phyloP scores from a whole-genome alignment of 2,329 filamentous ascomycete species.

The Fusarium gaditjirri region DNA sequence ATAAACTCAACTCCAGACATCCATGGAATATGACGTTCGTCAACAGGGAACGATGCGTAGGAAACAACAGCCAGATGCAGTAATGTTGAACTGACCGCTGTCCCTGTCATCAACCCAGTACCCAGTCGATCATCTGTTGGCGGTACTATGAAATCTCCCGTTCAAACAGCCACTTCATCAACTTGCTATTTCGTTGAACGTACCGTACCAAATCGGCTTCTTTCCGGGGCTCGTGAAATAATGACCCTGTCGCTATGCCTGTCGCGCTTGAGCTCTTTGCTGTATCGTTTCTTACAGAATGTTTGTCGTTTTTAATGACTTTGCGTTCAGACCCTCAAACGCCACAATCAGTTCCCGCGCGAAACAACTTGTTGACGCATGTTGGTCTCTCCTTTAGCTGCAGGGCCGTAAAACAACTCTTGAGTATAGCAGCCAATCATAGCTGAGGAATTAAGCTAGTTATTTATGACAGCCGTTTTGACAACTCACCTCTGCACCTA shows the following conservation, averaged over 20 bases:
- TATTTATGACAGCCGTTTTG: conserved; percentile 8
- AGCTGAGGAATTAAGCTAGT: not conserved
- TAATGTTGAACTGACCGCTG: conserved; percentile 16
- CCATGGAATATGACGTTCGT: conserved; percentile 14
- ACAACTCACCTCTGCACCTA: not conserved
- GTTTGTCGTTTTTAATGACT: not conserved
- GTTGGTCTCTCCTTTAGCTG: conserved; percentile 5
- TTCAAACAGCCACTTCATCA: conserved; percentile 9
- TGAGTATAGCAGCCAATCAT: not conserved
- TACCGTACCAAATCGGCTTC: conserved; percentile 16
- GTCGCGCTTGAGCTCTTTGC: conserved; percentile 13
- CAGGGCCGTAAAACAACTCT: conserved; percentile 8
- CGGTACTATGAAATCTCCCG: not conserved
- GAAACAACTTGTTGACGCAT: conserved; percentile 13
- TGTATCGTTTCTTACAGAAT: conserved; percentile 11
- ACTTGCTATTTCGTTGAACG: not conserved
- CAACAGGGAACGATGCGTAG: conserved; percentile 10
- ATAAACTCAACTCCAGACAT: not conserved
- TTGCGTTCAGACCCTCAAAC: conserved; percentile 27
- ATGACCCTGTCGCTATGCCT: conserved; percentile 12
- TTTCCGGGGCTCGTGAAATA: not conserved
- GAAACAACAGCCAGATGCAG: conserved; percentile 3
- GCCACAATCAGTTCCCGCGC: conserved; percentile 11
- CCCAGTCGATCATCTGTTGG: not conserved
- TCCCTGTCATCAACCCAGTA: conserved; percentile 4